A percentile compares a stretch with the other conserved stretches of the same genome.
Evolutionary conservation across 495 filamentous ascomycete species (phyloP).

Genomic region (Rhypophila decipiens): DNA sequence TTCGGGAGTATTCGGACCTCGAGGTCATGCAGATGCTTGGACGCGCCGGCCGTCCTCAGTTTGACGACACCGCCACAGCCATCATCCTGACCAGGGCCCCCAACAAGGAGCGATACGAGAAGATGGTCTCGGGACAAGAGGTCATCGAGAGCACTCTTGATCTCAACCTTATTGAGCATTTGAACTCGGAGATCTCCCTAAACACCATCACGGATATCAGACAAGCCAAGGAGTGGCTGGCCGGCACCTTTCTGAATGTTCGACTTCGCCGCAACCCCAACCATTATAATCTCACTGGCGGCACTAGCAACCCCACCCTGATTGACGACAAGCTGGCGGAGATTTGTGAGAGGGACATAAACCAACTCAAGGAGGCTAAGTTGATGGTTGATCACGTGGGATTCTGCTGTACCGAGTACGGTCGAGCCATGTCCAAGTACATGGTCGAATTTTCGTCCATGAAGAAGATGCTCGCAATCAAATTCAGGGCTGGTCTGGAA

Average conservation of each 20-base stretch:
- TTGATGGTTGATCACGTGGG: conserved; percentile 47
- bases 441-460: conserved; percentile 90
- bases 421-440: conserved; percentile 88
- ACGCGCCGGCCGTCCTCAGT: conserved; percentile 87
- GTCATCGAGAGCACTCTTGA: conserved; percentile 84
- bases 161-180: conserved; percentile 79
- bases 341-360: conserved; percentile 77
- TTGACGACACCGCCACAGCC: conserved; percentile 76
- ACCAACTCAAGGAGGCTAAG: conserved; percentile 53
- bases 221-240: conserved; percentile 77
- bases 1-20: conserved; percentile 77
- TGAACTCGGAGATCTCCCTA: conserved; percentile 90
- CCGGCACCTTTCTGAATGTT: conserved; percentile 81
- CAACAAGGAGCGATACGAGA: conserved; percentile 69
- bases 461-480: conserved; percentile 58
- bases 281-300: conserved; percentile 67
- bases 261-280: conserved; percentile 71
- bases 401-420: conserved; percentile 68
- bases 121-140: conserved; percentile 75
- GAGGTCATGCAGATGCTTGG: conserved; percentile 99
- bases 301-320: conserved; percentile 32
- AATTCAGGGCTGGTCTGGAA: conserved; percentile 52
- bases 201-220: conserved; percentile 66
- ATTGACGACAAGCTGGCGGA: conserved; percentile 67
- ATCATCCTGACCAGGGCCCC: conserved; percentile 76